phyloP scores from a whole-genome alignment of 176 grass and related monocot species.

The Zea mays region DNA sequence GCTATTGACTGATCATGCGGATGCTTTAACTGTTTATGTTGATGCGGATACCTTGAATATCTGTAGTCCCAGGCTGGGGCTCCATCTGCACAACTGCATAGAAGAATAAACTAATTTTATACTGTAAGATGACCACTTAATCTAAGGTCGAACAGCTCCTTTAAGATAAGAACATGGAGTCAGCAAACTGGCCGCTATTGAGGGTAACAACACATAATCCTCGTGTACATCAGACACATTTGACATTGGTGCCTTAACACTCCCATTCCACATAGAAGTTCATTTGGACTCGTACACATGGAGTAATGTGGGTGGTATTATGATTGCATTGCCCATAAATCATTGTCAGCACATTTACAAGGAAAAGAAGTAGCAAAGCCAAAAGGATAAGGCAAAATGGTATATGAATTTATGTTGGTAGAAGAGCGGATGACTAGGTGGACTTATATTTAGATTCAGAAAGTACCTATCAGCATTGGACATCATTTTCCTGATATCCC shows the following conservation, averaged over 20 bases:
- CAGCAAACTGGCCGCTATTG: background rate
- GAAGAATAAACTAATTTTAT: slow-evolving; percentile 6
- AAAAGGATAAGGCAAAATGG: background rate
- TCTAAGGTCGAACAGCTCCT: background rate
- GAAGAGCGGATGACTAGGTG: background rate
- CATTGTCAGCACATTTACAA: background rate
- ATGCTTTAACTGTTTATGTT: slow-evolving; percentile 62
- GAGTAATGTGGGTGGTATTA: background rate
- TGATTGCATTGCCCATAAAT: background rate
- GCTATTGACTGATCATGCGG: slow-evolving; percentile 77
- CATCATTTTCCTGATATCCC: slow-evolving; percentile 88
- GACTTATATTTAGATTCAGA: background rate
- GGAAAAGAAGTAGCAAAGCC: background rate
- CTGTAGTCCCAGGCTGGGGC: slow-evolving; percentile 69
- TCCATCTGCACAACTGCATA: slow-evolving; percentile 43
- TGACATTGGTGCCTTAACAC: background rate
- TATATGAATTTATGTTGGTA: background rate
- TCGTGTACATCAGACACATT: background rate
- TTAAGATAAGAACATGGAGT: background rate
- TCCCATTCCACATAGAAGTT: background rate
- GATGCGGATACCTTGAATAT: slow-evolving; percentile 60
- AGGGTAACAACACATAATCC: background rate
- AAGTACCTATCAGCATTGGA: slow-evolving; percentile 55
- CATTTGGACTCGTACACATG: background rate
- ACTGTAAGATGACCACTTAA: background rate